phyloP scores from a whole-genome alignment of 2,329 filamentous ascomycete species.

The Hortaea werneckii region DNA sequence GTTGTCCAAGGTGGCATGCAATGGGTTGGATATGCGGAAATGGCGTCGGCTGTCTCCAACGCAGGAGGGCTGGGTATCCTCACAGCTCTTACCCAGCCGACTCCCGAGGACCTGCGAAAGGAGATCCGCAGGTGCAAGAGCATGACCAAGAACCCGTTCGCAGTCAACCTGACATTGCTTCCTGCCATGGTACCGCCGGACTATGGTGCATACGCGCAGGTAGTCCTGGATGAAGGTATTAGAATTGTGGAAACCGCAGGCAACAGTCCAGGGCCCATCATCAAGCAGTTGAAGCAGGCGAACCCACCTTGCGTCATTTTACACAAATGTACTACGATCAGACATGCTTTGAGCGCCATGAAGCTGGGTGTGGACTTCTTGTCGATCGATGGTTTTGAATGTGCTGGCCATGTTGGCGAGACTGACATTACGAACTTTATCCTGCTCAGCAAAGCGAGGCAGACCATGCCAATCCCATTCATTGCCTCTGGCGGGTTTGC shows the following conservation, averaged over 20 bases:
- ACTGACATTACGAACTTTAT: conserved; percentile 85
- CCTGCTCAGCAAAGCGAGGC: conserved; percentile 72
- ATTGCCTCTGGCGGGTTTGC: conserved; percentile 94
- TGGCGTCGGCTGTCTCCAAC: conserved; percentile 66
- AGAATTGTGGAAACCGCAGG: conserved; percentile 87
- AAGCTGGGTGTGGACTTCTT: conserved; percentile 96
- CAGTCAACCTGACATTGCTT: conserved; percentile 88
- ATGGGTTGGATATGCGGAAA: conserved; percentile 72
- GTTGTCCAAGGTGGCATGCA: conserved; percentile 82
- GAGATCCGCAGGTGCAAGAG: conserved; percentile 81
- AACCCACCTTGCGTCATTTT: conserved; percentile 59
- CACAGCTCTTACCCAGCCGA: conserved; percentile 84
- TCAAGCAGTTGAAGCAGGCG: conserved; percentile 73
- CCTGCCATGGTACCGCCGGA: conserved; percentile 83
- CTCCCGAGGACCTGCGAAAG: conserved; percentile 80
- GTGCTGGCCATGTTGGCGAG: conserved; percentile 82
- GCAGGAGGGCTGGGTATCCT: conserved; percentile 76
- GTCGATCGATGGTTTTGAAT: conserved; percentile 95
- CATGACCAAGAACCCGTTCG: conserved; percentile 74
- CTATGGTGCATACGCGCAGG: conserved; percentile 84
- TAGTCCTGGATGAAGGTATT: conserved; percentile 87
- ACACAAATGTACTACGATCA: conserved; percentile 96
- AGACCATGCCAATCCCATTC: conserved; percentile 76
- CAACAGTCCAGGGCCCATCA: conserved; percentile 83
- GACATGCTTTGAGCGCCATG: conserved; percentile 81